Evolutionary conservation across 768 basidiomycete species (phyloP), one percentile per base, ranked within the genome.

Genomic region (Cystobasidiopsis lactophilus): DNA sequence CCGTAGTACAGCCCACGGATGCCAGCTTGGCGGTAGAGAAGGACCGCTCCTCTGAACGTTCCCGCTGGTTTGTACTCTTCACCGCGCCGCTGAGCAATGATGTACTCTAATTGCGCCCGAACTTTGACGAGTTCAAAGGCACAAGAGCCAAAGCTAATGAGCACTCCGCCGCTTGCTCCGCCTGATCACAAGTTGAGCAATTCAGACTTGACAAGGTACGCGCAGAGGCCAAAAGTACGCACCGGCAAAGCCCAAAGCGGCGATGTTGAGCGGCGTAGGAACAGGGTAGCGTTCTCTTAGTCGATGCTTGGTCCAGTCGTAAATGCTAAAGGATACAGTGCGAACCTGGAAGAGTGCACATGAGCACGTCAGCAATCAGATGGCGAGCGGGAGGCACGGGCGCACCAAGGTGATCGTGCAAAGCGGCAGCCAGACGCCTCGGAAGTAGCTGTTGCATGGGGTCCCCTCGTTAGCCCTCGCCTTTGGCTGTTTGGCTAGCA

Each of bases 331-430:
- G 45, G 82, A 85, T 30, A 83, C 79, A 29, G 86, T 85, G 79
- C 91, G 85, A 66, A n/a, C n/a, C n/a, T n/a, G n/a, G n/a, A n/a
- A n/a, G n/a, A n/a, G n/a, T n/a, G n/a, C n/a, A n/a, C n/a, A n/a
- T n/a, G n/a, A n/a, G n/a, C n/a, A n/a, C n/a, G n/a, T n/a, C n/a
- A n/a, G n/a, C n/a, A n/a, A n/a, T n/a, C n/a, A n/a, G n/a, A n/a
- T n/a, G n/a, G n/a, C n/a, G n/a, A n/a, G n/a, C n/a, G n/a, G n/a
- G n/a, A n/a, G n/a, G n/a, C n/a, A n/a, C n/a, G n/a, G n/a, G n/a
- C n/a, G n/a, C n/a, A 95, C 88, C 65, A 91, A 85, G 4, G 88
- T 86, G 60, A 96, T 96, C 9, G 88, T 91, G 67, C 86, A 73
- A 52, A 95, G 75, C 44, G 91, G 89, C 60, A 96, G 82, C 77